phyloP scores from a whole-genome alignment of 495 filamentous ascomycete species.

The Penicillium bialowiezense region DNA sequence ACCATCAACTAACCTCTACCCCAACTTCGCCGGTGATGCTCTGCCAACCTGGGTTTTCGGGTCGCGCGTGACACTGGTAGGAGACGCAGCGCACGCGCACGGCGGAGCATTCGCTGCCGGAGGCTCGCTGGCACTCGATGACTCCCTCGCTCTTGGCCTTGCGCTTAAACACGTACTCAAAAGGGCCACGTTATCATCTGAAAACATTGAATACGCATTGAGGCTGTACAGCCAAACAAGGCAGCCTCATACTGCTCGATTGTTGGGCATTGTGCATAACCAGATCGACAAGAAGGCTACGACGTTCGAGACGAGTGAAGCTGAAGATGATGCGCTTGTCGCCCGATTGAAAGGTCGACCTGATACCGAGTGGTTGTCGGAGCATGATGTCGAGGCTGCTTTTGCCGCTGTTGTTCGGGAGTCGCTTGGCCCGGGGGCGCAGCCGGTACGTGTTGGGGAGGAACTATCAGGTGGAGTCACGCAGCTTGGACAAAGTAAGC shows the following conservation, averaged over 20 bases:
- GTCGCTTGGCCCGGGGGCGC: neutral
- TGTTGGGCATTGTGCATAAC: constrained; percentile 38
- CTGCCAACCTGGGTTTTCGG: constrained; percentile 43
- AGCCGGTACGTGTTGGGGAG: neutral
- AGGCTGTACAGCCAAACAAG: constrained; percentile 38
- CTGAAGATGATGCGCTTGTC: constrained; percentile 40
- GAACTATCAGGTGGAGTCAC: neutral
- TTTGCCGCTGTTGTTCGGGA: constrained; percentile 23
- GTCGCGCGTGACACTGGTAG: constrained; percentile 38
- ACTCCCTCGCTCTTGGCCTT: constrained; percentile 34
- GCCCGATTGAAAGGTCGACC: constrained; percentile 32
- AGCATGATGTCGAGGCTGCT: constrained; percentile 44
- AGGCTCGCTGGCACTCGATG: constrained; percentile 51
- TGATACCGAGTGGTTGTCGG: constrained; percentile 43
- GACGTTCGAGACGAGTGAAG: constrained; percentile 10
- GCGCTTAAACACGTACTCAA: constrained; percentile 22
- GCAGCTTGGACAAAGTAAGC: constrained; percentile 5
- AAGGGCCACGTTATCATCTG: constrained; percentile 10
- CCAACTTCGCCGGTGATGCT: constrained; percentile 39
- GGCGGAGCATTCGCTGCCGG: constrained; percentile 50
- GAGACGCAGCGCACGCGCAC: constrained; percentile 51
- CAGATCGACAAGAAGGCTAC: constrained; percentile 29
- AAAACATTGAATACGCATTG: constrained; percentile 28
- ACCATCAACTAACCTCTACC: constrained; percentile 41
- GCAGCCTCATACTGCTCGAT: constrained; percentile 39